A percentile compares a stretch with the other conserved stretches of the same genome.
phyloP scores from a whole-genome alignment of 345 rosid species.

The Gynandropsis gynandra region DNA sequence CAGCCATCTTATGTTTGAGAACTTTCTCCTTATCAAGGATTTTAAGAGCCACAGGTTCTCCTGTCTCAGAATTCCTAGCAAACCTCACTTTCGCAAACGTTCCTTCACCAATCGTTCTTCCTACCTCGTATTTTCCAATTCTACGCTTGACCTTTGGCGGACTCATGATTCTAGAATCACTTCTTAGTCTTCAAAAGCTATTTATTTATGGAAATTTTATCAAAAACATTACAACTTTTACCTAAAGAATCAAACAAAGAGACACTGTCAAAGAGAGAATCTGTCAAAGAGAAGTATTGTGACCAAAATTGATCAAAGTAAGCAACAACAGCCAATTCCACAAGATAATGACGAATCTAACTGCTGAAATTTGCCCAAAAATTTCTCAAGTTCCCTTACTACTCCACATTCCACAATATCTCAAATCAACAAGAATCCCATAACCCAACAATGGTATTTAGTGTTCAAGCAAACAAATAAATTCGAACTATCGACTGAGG shows the following conservation, averaged over 20 bases:
- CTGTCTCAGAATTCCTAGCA: slow-evolving; percentile 57
- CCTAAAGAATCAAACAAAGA: slow-evolving; percentile 5
- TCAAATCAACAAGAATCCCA: too few relatives aligned
- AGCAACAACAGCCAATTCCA: too few relatives aligned
- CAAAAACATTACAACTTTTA: neutral
- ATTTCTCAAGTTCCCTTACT: too few relatives aligned
- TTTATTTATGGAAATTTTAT: neutral
- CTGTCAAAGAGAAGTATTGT: too few relatives aligned
- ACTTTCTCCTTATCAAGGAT: slow-evolving; percentile 88
- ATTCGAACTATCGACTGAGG: too few relatives aligned
- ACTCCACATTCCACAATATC: too few relatives aligned
- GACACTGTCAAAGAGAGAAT: too few relatives aligned
- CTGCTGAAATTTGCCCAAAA: too few relatives aligned
- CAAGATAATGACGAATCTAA: too few relatives aligned
- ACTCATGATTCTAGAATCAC: slow-evolving; percentile 19
- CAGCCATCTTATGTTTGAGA: slow-evolving; percentile 75
- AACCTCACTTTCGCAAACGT: slow-evolving; percentile 78
- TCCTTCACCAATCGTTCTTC: slow-evolving; percentile 72
- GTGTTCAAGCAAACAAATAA: too few relatives aligned
- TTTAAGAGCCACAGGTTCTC: slow-evolving; percentile 72
- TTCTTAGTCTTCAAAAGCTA: slow-evolving; percentile 11
- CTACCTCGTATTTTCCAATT: slow-evolving; percentile 90
- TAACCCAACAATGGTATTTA: too few relatives aligned
- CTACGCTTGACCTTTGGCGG: slow-evolving; percentile 52
- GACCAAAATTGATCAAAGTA: too few relatives aligned